phyloP scores from a whole-genome alignment of 1,284 basidiomycete genomes.

The Fomitopsis palustris region DNA sequence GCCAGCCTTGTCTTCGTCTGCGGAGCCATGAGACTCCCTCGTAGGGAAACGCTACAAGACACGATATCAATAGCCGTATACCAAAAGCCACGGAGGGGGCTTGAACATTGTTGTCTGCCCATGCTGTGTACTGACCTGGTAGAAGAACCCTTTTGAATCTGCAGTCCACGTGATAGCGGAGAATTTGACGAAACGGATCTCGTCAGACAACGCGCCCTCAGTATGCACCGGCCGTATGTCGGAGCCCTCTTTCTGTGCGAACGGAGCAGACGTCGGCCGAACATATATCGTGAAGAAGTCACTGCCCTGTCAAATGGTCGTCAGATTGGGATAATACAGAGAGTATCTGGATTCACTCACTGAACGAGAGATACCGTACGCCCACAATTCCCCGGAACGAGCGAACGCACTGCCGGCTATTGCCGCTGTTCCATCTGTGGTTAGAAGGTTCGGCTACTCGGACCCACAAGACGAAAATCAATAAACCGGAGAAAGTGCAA shows the following conservation, averaged over 20 bases:
- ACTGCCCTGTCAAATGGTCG: slow-evolving; percentile 50
- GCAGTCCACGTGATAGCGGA: slow-evolving; percentile 69
- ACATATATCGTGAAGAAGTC: slow-evolving; percentile 73
- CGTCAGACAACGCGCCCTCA: slow-evolving; percentile 56
- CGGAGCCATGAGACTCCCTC: slow-evolving; percentile 44
- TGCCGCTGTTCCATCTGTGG: slow-evolving; percentile 71
- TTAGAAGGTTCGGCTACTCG: slow-evolving; percentile 62
- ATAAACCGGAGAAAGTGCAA: neutral
- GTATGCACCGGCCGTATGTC: slow-evolving; percentile 36
- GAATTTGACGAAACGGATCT: slow-evolving; percentile 76
- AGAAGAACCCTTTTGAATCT: slow-evolving; percentile 80
- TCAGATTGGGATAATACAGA: neutral
- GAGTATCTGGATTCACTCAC: slow-evolving; percentile 31
- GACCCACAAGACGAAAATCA: neutral
- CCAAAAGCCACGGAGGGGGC: neutral
- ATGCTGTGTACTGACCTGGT: slow-evolving; percentile 49
- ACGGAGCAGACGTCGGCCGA: slow-evolving; percentile 57
- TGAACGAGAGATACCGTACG: slow-evolving; percentile 74
- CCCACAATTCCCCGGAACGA: slow-evolving; percentile 65
- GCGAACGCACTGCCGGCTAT: slow-evolving; percentile 60
- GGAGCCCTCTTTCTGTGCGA: slow-evolving; percentile 39
- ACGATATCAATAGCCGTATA: neutral
- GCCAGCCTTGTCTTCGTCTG: slow-evolving; percentile 53
- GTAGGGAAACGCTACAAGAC: slow-evolving; percentile 52
- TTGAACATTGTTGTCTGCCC: neutral